Conservation (phyloP, 2,329 filamentous ascomycete species). For the Colletotrichum paranaense region DNA sequence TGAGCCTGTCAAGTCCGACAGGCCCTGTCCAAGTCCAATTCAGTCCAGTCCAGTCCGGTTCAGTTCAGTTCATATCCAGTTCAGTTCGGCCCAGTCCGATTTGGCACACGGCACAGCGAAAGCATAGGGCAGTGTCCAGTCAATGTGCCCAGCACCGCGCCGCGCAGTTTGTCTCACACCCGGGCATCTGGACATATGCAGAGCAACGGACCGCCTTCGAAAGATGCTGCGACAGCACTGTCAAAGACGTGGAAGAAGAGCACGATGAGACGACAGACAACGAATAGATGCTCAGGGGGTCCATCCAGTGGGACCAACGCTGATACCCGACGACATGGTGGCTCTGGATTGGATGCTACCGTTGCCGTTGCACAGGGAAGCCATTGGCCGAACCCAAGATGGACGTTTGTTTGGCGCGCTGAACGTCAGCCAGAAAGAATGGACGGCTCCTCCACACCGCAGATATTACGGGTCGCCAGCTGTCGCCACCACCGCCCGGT, state of each 20-base stretch:
- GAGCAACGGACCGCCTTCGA: slow-evolving; percentile 11
- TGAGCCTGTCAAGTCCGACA: slow-evolving; percentile 10
- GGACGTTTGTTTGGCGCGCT: neutral
- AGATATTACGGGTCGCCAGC: slow-evolving; percentile 26
- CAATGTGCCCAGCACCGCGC: slow-evolving; percentile 21
- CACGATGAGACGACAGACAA: neutral
- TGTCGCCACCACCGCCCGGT: slow-evolving; percentile 17
- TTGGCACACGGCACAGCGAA: slow-evolving; percentile 3
- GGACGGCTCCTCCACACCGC: slow-evolving; percentile 15
- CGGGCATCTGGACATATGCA: slow-evolving; percentile 14
- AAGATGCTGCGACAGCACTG: neutral
- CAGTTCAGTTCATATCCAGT: slow-evolving; percentile 10
- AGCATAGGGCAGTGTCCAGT: slow-evolving; percentile 10
- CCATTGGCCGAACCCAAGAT: slow-evolving; percentile 13
- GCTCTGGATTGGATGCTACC: slow-evolving; percentile 17
- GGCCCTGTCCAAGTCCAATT: neutral
- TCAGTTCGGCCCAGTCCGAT: slow-evolving; percentile 19
- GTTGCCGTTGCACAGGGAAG: slow-evolving; percentile 15
- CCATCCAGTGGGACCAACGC: neutral
- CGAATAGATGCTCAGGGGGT: neutral
- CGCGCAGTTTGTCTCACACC: slow-evolving; percentile 27
- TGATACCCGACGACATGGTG: slow-evolving; percentile 13
- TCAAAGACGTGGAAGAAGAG: slow-evolving; percentile 1
- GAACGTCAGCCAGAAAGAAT: slow-evolving; percentile 4
- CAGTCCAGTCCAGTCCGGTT: slow-evolving; percentile 10